These are phyloP conservation scores for Phytopythium vexans DNA, from an alignment of 352 stramenopile species.

Conservation along the genomic window DNA sequence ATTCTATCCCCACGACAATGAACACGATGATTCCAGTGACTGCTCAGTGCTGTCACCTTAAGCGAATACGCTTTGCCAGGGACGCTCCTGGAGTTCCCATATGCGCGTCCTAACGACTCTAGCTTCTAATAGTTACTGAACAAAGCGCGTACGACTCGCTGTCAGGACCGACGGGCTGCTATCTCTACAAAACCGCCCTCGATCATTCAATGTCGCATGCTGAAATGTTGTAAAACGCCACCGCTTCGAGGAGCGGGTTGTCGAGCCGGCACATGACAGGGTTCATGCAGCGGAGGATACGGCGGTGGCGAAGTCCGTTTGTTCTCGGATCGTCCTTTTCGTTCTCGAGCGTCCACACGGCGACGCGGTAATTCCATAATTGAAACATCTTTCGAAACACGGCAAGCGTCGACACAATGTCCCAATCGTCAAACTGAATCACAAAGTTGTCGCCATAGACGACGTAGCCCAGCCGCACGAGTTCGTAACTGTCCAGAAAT, in stretches of 20 bases:
- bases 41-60: too few species aligned
- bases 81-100: too few species aligned
- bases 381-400: constrained; percentile 2
- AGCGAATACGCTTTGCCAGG: too few species aligned
- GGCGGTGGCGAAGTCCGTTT: too few species aligned
- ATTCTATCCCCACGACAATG: too few species aligned
- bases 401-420: constrained; percentile 2
- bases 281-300: neutral
- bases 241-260: neutral
- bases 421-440: constrained; percentile 13
- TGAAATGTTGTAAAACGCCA: neutral
- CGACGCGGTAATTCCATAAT: constrained; percentile 10
- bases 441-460: constrained; percentile 9
- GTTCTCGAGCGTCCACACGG: constrained; percentile 2
- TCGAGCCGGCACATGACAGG: constrained; percentile 3
- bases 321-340: too few species aligned
- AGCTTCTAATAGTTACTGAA: too few species aligned
- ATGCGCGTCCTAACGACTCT: too few species aligned
- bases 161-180: too few species aligned
- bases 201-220: neutral
- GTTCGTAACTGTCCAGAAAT: constrained; percentile 11
- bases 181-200: too few species aligned
- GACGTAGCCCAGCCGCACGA: constrained; percentile 15
- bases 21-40: too few species aligned
- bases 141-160: too few species aligned